A percentile compares a stretch with the other conserved stretches of the same genome.
Conservation (phyloP, 208 protist genomes). For the Trichomonas gallinae region DNA sequence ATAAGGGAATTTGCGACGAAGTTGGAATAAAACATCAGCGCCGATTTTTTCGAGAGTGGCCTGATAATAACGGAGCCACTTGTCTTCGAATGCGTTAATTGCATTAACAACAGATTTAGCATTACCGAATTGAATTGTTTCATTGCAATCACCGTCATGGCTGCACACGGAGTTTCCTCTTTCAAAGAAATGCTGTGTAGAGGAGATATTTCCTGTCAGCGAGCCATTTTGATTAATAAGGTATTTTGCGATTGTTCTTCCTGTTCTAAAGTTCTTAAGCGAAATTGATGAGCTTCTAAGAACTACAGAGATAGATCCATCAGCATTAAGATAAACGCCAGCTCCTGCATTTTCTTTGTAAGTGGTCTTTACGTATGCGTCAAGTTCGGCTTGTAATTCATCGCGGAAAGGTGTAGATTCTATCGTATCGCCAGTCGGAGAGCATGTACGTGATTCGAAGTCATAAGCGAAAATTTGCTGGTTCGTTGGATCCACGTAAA, state of each 20-base stretch:
- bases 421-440: background rate
- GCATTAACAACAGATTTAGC: background rate
- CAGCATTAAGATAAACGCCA: background rate
- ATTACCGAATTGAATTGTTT: background rate
- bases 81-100: background rate
- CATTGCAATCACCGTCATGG: no score
- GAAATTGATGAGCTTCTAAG: background rate
- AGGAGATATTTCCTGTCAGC: background rate
- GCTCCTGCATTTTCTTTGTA: background rate
- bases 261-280: background rate
- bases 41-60: background rate
- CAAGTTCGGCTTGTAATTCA: background rate
- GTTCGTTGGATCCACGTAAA: background rate
- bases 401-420: background rate
- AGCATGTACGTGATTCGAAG: background rate
- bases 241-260: background rate
- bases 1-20: background rate
- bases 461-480: background rate
- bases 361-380: background rate
- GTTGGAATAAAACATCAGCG: background rate
- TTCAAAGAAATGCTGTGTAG: constrained; percentile 8
- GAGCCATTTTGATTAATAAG: background rate
- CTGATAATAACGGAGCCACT: background rate
- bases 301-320: background rate
- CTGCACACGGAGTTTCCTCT: background rate